A percentile compares a stretch with the other conserved stretches of the same genome.
These are phyloP conservation scores for Agaricus blazei DNA, from an alignment of 768 basidiomycete genomes.

Conservation along the genomic window DNA sequence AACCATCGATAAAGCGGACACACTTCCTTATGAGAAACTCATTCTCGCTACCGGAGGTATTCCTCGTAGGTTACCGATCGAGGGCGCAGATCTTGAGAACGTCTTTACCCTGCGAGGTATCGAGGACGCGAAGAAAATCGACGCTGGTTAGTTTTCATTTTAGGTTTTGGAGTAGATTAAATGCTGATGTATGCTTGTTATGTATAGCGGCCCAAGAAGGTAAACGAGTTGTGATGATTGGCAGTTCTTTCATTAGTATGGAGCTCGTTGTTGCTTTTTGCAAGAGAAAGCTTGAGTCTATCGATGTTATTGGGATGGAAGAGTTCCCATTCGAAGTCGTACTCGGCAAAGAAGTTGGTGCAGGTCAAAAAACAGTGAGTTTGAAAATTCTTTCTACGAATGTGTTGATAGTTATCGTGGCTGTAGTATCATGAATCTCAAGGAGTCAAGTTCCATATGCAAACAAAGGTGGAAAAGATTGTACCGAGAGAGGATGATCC, in stretches of 20 bases:
- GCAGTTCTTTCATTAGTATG: constrained; percentile 91
- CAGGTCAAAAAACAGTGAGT: constrained; percentile 66
- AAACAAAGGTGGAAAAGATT: constrained; percentile 63
- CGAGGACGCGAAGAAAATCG: constrained; percentile 66
- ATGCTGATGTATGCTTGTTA: constrained; percentile 1
- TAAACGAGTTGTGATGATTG: constrained; percentile 76
- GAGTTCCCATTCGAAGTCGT: constrained; percentile 76
- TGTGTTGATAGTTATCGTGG: background rate
- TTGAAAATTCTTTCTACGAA: background rate
- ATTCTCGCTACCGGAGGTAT: constrained; percentile 75
- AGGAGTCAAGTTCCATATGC: constrained; percentile 83
- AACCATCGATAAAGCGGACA: constrained; percentile 52
- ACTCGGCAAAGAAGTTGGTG: constrained; percentile 76
- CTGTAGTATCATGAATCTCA: constrained; percentile 73
- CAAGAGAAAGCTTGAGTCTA: constrained; percentile 71
- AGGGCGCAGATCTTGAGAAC: constrained; percentile 68
- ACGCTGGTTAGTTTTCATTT: constrained; percentile 43
- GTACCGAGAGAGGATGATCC: constrained; percentile 48
- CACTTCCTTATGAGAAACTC: constrained; percentile 66
- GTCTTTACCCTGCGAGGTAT: constrained; percentile 73
- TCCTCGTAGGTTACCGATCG: constrained; percentile 72
- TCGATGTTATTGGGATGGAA: constrained; percentile 83
- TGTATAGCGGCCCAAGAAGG: constrained; percentile 59
- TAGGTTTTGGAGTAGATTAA: background rate
- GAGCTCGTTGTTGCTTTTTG: constrained; percentile 76